phyloP scores from a whole-genome alignment of 1,284 basidiomycete genomes.

The Ceratobasidium sp. region DNA sequence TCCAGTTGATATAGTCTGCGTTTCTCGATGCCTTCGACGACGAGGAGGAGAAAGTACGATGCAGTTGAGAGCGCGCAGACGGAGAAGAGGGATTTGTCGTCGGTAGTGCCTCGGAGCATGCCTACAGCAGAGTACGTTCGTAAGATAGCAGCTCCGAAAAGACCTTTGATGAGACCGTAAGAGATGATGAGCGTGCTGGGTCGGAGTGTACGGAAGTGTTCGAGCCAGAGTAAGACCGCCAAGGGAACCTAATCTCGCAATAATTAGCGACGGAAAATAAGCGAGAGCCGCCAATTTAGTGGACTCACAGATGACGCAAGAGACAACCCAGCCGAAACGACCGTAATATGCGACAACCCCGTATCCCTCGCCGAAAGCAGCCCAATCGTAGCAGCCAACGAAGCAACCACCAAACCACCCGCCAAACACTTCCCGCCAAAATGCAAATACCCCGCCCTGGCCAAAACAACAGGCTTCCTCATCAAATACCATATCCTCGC shows the following conservation, averaged over 20 bases:
- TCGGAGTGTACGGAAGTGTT: conserved; percentile 10
- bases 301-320: conserved; percentile 6
- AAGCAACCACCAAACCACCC: background rate
- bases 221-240: background rate
- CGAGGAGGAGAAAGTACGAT: background rate
- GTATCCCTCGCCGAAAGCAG: background rate
- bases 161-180: conserved; percentile 19
- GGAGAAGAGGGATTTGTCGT: background rate
- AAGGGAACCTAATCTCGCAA: background rate
- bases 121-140: conserved; percentile 9
- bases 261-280: background rate
- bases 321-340: conserved; percentile 3
- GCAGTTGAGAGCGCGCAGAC: conserved; percentile 3
- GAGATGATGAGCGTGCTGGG: conserved; percentile 11
- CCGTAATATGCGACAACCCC: background rate
- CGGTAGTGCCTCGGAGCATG: background rate
- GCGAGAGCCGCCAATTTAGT: no score
- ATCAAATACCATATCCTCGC: background rate
- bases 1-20: conserved; percentile 1
- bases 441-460: background rate
- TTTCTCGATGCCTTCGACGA: conserved; percentile 14
- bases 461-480: background rate
- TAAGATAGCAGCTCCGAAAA: conserved; percentile 14
- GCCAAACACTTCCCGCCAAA: conserved; percentile 2
- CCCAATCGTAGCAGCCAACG: conserved; percentile 7